A percentile compares a stretch with the other conserved stretches of the same genome.
phyloP scores from a whole-genome alignment of 2,329 filamentous ascomycete species.

The Tolypocladium tundrense region DNA sequence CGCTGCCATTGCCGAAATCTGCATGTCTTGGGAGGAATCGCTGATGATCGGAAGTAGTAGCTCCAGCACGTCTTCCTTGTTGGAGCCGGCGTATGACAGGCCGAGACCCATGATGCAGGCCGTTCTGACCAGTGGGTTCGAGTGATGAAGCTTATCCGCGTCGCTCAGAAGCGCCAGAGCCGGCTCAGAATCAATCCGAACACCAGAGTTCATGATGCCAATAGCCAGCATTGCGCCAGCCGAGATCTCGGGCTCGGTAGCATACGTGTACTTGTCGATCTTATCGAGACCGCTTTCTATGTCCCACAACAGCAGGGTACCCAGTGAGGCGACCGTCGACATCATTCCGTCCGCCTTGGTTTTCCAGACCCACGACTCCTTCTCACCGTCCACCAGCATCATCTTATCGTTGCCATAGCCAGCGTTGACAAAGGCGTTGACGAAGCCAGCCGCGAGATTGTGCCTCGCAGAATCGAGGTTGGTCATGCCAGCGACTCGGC shows the following conservation, averaged over 20 bases:
- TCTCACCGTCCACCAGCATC: conserved; percentile 85
- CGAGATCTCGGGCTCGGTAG: conserved; percentile 68
- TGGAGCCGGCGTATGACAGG: conserved; percentile 86
- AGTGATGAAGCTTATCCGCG: conserved; percentile 64
- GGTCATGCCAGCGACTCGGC: conserved; percentile 80
- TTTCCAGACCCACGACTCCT: conserved; percentile 97
- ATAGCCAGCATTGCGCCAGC: conserved; percentile 88
- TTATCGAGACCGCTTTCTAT: conserved; percentile 85
- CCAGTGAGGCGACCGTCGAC: conserved; percentile 88
- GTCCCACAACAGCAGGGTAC: conserved; percentile 88
- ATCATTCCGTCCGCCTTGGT: conserved; percentile 98
- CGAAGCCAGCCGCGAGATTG: conserved; percentile 90
- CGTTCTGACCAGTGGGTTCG: conserved; percentile 67
- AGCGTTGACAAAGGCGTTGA: conserved; percentile 94
- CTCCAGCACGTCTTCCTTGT: conserved; percentile 81
- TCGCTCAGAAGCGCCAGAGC: conserved; percentile 81
- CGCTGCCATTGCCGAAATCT: conserved; percentile 91
- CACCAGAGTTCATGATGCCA: conserved; percentile 91
- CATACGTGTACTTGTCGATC: conserved; percentile 90
- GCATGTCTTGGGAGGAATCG: conserved; percentile 81
- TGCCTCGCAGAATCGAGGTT: conserved; percentile 93
- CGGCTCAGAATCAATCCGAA: conserved; percentile 80
- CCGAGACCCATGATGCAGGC: conserved; percentile 94
- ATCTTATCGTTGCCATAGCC: conserved; percentile 95
- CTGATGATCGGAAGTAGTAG: conserved; percentile 76